Percentiles rank a stretch among this genome's conserved stretches.
phyloP scores from a whole-genome alignment of 2,329 filamentous ascomycete genomes.

The Diaporthe australafricana region DNA sequence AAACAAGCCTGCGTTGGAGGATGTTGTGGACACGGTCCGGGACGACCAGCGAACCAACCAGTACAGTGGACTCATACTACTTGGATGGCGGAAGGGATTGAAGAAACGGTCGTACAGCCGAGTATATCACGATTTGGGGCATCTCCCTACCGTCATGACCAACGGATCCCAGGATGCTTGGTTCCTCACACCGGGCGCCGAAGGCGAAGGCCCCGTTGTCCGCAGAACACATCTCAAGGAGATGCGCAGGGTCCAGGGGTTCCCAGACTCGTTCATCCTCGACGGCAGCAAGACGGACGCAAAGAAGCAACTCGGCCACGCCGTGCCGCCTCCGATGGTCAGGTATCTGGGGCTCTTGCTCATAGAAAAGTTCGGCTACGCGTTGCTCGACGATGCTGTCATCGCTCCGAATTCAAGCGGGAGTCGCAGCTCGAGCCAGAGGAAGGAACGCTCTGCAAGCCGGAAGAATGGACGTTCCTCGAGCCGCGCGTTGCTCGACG shows the following conservation, averaged over 20 bases:
- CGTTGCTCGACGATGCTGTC: background rate
- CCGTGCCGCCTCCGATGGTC: background rate
- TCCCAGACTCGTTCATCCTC: background rate
- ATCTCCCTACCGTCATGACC: background rate
- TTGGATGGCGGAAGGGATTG: background rate
- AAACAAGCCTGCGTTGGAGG: background rate
- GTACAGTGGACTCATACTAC: background rate
- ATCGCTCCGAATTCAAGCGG: too few relatives aligned
- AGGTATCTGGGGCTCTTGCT: background rate
- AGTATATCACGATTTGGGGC: background rate
- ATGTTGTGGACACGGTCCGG: background rate
- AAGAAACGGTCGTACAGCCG: rapidly evolving
- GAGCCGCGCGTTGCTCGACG: background rate
- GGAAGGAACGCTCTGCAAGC: too few relatives aligned
- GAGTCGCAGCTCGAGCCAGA: too few relatives aligned
- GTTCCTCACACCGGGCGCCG: background rate
- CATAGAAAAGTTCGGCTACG: background rate
- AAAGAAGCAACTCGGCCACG: background rate
- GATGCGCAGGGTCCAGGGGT: background rate
- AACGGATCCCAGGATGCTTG: background rate
- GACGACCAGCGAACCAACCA: background rate
- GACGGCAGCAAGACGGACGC: rapidly evolving
- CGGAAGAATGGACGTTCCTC: too few relatives aligned
- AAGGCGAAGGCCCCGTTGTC: background rate
- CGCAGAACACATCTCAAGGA: background rate